Evolutionary conservation across 83 land plant species (phyloP).

Genomic region (Thuja plicata): DNA sequence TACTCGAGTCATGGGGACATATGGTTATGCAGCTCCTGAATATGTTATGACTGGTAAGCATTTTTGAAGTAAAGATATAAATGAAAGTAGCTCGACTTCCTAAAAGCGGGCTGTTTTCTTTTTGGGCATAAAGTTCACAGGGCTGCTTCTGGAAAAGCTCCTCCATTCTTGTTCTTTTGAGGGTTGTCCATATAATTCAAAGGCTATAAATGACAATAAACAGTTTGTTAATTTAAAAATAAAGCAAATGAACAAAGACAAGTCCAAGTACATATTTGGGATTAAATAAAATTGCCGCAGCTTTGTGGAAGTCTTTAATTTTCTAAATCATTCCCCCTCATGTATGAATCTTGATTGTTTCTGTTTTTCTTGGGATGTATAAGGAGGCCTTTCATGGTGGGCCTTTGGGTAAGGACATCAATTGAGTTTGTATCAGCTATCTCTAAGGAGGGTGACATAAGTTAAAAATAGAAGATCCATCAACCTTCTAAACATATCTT

Average conservation of each 20-base stretch:
- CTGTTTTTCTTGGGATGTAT: too few relatives aligned
- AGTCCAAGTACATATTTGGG: not conserved
- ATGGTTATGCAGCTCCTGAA: constrained; percentile 63
- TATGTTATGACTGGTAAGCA: constrained; percentile 57
- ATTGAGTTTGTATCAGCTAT: not conserved
- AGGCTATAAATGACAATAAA: not conserved
- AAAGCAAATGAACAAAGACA: too few relatives aligned
- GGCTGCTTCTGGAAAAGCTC: not conserved
- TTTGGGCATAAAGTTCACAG: not conserved
- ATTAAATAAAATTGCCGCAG: not conserved
- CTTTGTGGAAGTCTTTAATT: too few relatives aligned
- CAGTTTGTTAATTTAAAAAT: not conserved
- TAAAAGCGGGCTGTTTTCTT: constrained; percentile 3
- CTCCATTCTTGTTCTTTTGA: not conserved
- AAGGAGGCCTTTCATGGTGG: too few relatives aligned
- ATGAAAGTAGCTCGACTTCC: not conserved
- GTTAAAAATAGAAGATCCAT: not conserved
- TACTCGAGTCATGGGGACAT: constrained; percentile 64
- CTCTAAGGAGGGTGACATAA: not conserved
- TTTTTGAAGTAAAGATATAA: not conserved
- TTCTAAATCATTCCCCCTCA: too few relatives aligned
- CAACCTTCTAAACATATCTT: not conserved
- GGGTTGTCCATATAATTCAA: not conserved
- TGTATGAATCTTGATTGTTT: too few relatives aligned
- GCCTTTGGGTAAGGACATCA: not conserved